Percentiles rank a stretch among this genome's conserved stretches.
Conservation (phyloP, 2,329 filamentous ascomycete genomes). For the Aureobasidium sp. region DNA sequence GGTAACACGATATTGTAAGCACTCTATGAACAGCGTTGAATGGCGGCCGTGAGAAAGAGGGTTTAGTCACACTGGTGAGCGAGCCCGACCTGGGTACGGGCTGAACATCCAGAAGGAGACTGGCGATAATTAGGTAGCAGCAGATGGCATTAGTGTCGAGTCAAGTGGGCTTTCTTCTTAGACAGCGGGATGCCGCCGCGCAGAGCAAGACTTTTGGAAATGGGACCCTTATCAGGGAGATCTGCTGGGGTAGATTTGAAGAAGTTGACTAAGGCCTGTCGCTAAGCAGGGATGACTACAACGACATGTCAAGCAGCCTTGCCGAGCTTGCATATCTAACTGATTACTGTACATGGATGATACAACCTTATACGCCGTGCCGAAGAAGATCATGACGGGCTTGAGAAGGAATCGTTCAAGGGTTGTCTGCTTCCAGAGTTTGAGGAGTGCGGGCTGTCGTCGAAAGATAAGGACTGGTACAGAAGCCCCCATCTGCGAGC, state of each 20-base stretch:
- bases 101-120: neutral
- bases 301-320: neutral
- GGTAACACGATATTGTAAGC: neutral
- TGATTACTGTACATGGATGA: too few relatives aligned
- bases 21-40: neutral
- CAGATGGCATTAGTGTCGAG: neutral
- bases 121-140: neutral
- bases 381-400: neutral
- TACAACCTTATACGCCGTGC: neutral
- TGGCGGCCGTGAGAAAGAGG: neutral
- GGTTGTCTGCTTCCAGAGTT: neutral
- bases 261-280: constrained; percentile 1
- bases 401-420: neutral
- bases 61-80: constrained; percentile 4
- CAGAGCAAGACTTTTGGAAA: neutral
- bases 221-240: neutral
- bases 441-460: neutral
- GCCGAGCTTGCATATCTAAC: neutral
- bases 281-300: constrained; percentile 12
- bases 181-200: neutral
- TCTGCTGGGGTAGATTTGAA: constrained; percentile 12
- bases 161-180: neutral
- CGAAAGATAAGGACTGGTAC: neutral
- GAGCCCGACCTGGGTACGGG: neutral
- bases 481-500: neutral